Conservation (phyloP, 805 yeast genomes). For the Kuraishia piskuri region DNA sequence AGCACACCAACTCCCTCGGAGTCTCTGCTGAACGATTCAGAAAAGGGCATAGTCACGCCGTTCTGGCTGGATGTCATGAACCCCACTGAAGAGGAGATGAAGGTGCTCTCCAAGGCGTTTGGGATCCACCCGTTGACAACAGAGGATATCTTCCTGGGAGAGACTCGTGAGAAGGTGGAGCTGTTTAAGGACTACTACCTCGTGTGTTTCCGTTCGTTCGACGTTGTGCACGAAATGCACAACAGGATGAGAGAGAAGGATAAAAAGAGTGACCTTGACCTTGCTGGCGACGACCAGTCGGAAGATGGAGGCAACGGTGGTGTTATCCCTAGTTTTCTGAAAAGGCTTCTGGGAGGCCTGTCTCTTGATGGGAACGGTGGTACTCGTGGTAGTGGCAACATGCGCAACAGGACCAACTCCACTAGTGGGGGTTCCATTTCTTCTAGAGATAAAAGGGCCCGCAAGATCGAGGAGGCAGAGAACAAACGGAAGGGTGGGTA, state of each 20-base stretch:
- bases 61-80: conserved; percentile 92
- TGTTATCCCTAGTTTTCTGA: background rate
- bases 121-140: conserved; percentile 95
- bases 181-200: conserved; percentile 84
- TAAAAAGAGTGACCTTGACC: background rate
- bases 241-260: conserved; percentile 10
- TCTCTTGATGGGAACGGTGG: background rate
- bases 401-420: background rate
- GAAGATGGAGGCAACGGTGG: conserved; percentile 6
- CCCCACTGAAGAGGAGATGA: conserved; percentile 97
- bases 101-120: conserved; percentile 79
- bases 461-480: conserved; percentile 8
- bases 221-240: conserved; percentile 67
- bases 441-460: background rate
- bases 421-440: background rate
- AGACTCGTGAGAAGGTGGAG: conserved; percentile 92
- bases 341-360: background rate
- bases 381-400: background rate
- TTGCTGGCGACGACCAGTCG: background rate
- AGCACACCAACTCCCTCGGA: conserved; percentile 15
- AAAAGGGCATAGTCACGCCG: conserved; percentile 39
- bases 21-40: conserved; percentile 13
- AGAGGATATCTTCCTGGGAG: conserved; percentile 89
- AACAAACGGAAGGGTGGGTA: conserved; percentile 11
- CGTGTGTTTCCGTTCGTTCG: conserved; percentile 82